phyloP scores from a whole-genome alignment of 2,329 filamentous ascomycete species.

The Neonectria faginata region DNA sequence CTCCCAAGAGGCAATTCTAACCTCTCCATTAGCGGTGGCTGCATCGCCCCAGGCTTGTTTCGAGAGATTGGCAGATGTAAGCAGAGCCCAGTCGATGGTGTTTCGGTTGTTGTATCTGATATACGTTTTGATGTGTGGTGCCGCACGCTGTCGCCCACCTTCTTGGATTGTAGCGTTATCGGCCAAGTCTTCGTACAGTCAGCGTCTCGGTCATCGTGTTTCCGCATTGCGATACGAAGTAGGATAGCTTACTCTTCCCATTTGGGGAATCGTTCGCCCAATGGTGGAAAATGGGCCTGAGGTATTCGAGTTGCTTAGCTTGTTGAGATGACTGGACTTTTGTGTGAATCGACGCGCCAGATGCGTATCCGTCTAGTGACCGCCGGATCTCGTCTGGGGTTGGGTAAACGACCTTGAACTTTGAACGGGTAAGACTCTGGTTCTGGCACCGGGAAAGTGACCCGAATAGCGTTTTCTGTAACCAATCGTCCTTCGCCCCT shows the following conservation, averaged over 20 bases:
- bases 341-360: constrained; percentile 84
- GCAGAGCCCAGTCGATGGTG: constrained; percentile 82
- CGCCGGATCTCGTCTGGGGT: constrained; percentile 81
- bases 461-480: constrained; percentile 72
- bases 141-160: constrained; percentile 74
- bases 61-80: constrained; percentile 92
- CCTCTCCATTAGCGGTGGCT: constrained; percentile 65
- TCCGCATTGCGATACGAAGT: not conserved
- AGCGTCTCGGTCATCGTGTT: constrained; percentile 3
- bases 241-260: constrained; percentile 49
- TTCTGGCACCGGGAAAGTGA: constrained; percentile 54
- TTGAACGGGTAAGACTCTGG: constrained; percentile 49
- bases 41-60: constrained; percentile 89
- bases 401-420: constrained; percentile 82
- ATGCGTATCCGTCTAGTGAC: constrained; percentile 81
- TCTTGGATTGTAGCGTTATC: constrained; percentile 51
- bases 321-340: constrained; percentile 79
- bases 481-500: constrained; percentile 77
- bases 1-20: constrained; percentile 84
- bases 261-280: constrained; percentile 74
- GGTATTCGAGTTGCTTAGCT: constrained; percentile 77
- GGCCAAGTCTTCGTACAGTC: constrained; percentile 42
- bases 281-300: constrained; percentile 77
- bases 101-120: constrained; percentile 70
- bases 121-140: constrained; percentile 92